Evolutionary conservation across 495 filamentous ascomycete genomes (phyloP).

Genomic region (Xylaria telfairii): DNA sequence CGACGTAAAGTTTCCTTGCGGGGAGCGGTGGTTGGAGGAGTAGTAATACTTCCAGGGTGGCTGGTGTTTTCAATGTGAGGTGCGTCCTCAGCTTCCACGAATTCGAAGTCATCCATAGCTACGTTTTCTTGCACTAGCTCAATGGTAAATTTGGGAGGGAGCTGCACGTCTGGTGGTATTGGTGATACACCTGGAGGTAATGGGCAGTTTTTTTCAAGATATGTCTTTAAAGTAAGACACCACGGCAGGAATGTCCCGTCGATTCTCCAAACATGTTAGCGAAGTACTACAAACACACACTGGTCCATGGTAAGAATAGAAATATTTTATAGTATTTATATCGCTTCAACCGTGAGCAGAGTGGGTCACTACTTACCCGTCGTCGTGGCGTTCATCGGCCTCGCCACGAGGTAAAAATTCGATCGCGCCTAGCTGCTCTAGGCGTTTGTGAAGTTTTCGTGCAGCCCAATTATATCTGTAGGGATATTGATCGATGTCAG

Average conservation of each 20-base stretch:
- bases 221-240: conserved; percentile 67
- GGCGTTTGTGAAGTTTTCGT: conserved; percentile 82
- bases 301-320: not conserved
- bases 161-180: conserved; percentile 75
- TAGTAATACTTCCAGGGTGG: not conserved
- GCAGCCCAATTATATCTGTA: conserved; percentile 90
- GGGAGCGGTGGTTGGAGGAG: not conserved
- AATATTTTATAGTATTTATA: conserved; percentile 1
- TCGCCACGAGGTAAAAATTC: conserved; percentile 81
- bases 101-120: conserved; percentile 30
- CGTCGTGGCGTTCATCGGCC: conserved; percentile 89
- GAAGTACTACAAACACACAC: not conserved
- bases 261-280: conserved; percentile 46
- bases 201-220: conserved; percentile 71
- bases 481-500: conserved; percentile 6
- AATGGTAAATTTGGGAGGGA: conserved; percentile 83
- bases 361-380: conserved; percentile 68
- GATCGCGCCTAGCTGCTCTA: conserved; percentile 83
- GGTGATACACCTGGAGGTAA: conserved; percentile 68
- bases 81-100: not conserved
- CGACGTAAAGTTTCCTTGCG: not conserved
- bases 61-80: not conserved
- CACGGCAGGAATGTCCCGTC: conserved; percentile 86
- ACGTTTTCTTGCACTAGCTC: conserved; percentile 40
- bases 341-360: not conserved